Percentiles rank a stretch among this genome's conserved stretches.
Conservation (phyloP, 495 filamentous ascomycete genomes). For the Trichocladium uniseriatum region DNA sequence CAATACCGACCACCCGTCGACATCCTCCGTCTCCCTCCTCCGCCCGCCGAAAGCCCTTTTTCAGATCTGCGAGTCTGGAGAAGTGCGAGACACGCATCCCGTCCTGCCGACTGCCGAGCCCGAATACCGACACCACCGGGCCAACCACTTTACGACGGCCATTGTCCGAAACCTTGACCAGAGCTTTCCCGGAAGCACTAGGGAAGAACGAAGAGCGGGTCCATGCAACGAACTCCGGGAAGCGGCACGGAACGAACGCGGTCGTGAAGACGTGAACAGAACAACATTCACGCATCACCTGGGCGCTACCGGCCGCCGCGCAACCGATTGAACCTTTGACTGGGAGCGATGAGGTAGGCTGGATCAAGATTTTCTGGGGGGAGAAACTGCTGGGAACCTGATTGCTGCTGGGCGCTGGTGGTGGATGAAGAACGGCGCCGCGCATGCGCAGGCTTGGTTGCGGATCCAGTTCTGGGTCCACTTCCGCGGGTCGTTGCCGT, state of each 20-base stretch:
- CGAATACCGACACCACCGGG: neutral
- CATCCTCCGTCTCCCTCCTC: neutral
- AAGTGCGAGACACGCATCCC: neutral
- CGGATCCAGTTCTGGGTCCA: neutral
- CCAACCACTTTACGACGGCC: neutral
- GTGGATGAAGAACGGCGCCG: constrained; percentile 1
- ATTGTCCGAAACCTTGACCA: constrained; percentile 1
- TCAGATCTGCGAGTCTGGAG: neutral
- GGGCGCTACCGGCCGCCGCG: constrained; percentile 7
- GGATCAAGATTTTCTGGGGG: neutral
- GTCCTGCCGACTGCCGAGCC: neutral
- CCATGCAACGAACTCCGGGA: constrained; percentile 17
- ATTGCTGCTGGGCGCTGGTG: neutral
- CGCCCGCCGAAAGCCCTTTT: neutral
- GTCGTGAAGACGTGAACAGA: no score
- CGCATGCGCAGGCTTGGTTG: neutral
- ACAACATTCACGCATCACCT: constrained; percentile 9
- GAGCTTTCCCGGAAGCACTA: neutral
- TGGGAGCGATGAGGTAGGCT: constrained; percentile 24
- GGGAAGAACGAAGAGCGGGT: constrained; percentile 8
- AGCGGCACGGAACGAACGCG: constrained; percentile 12
- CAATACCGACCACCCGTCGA: neutral
- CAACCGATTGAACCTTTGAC: constrained; percentile 6
- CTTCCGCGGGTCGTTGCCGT: neutral
- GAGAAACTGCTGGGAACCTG: no score